phyloP scores from a whole-genome alignment of 2,329 filamentous ascomycete species.

The Colletotrichum spaethianum region DNA sequence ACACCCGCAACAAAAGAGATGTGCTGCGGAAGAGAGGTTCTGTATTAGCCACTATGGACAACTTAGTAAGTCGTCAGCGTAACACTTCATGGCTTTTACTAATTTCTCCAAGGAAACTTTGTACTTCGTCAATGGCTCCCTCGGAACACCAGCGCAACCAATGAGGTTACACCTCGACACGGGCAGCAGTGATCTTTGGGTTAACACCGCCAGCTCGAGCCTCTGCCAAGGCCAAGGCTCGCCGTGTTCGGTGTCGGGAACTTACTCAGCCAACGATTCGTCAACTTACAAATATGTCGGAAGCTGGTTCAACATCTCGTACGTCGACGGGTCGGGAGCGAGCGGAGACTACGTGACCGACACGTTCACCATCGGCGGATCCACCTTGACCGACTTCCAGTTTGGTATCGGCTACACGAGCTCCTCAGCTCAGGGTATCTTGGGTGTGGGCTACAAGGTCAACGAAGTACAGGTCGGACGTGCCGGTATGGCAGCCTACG shows the following conservation, averaged over 20 bases:
- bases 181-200: conserved; percentile 79
- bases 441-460: conserved; percentile 85
- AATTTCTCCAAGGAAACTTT: conserved; percentile 65
- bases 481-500: conserved; percentile 68
- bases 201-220: conserved; percentile 74
- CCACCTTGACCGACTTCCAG: conserved; percentile 70
- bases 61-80: conserved; percentile 62
- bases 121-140: conserved; percentile 74
- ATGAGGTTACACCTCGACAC: conserved; percentile 76
- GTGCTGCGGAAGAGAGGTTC: conserved; percentile 57
- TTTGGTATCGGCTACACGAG: conserved; percentile 81
- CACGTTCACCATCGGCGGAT: conserved; percentile 72
- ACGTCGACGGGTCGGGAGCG: conserved; percentile 85
- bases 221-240: conserved; percentile 67
- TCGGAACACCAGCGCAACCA: conserved; percentile 73
- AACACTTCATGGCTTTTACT: conserved; percentile 24
- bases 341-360: conserved; percentile 86
- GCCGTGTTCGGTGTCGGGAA: conserved; percentile 74
- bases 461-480: conserved; percentile 83
- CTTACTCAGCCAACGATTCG: conserved; percentile 79
- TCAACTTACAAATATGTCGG: conserved; percentile 83
- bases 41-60: conserved; percentile 65
- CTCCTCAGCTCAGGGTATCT: conserved; percentile 76
- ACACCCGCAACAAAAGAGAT: conserved; percentile 36
- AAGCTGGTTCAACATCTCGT: conserved; percentile 87